Evolutionary conservation across 2,329 filamentous ascomycete genomes (phyloP), one percentile per base, ranked within the genome.

Genomic region (Alternaria longipes): DNA sequence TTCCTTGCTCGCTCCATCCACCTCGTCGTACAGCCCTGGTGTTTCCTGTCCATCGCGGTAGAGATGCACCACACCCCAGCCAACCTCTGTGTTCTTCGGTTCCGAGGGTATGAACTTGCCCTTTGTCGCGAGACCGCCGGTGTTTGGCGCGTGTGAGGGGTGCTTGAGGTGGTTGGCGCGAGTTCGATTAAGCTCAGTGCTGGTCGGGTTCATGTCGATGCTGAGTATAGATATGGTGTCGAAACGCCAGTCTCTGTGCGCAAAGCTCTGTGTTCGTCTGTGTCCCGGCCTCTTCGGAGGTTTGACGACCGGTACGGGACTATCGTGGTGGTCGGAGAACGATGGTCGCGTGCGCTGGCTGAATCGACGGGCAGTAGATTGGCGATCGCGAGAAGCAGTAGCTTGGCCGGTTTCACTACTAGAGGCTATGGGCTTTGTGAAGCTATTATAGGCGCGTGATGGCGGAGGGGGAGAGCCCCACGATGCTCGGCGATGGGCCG

Each of bases 41-140:
- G 89, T 90, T 77, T 96, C 91, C 60, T 93, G 87, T 2, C 87
- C 87, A 78, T 98, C 94, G 9, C 94, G 88, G 77, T 97, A 99
- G 28, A 99, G 86, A 77, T 97, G 95, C 2, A 99, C 93, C 14
- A 98, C 88, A 1, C 95, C 95, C 90, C 93, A 97, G 42, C 93
- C 92, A 1, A 93, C 84, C 61, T 97, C 91, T 1, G 92, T 93
- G 56, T 90, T 88, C 62, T 85, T 84, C 16, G 88, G 86, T 57
- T 90, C 86, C 1, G 94, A 84, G 0, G 91, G 89, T 20, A 92
- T 82, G 74, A 90, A 97, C 64, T 87, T 85, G 5, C 92, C 95
- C 77, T 94, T 97, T 1, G 94, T 97, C 60, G 92, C 90, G 52
- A 90, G 87, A 6, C 91, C 92, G 12, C 76, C 75, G 0, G 72